A percentile compares a stretch with the other conserved stretches of the same genome.
Conservation (phyloP, 1,284 basidiomycete genomes). For the Ceratobasidium theobromae region DNA sequence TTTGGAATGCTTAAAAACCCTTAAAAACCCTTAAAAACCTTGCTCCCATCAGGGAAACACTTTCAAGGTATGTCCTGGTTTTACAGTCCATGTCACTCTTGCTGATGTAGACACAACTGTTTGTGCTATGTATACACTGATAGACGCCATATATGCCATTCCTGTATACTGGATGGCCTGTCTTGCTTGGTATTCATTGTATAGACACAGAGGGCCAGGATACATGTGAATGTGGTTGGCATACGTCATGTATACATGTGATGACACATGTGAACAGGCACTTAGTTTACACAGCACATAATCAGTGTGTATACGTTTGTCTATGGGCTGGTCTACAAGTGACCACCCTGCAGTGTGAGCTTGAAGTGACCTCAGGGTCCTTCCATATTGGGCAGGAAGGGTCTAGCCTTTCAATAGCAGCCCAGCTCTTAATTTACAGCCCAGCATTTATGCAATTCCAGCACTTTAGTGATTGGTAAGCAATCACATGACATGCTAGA, state of each 20-base stretch:
- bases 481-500: too few relatives aligned
- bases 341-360: not conserved
- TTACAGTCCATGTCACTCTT: too few relatives aligned
- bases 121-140: not conserved
- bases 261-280: not conserved
- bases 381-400: too few relatives aligned
- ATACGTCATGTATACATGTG: not conserved
- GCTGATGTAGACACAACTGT: not conserved
- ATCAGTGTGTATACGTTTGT: not conserved
- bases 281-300: not conserved
- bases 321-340: not conserved
- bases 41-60: too few relatives aligned
- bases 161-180: not conserved
- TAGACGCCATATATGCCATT: not conserved
- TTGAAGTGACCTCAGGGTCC: too few relatives aligned
- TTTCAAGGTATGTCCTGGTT: too few relatives aligned
- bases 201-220: not conserved
- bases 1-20: too few relatives aligned
- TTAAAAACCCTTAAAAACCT: too few relatives aligned
- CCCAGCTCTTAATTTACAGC: too few relatives aligned
- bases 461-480: too few relatives aligned
- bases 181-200: not conserved
- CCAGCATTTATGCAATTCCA: too few relatives aligned
- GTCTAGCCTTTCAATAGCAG: too few relatives aligned
- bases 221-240: not conserved